These are phyloP conservation scores for Akebia trifoliata DNA, from an alignment of 164 flowering plant genomes.

Conservation along the genomic window DNA sequence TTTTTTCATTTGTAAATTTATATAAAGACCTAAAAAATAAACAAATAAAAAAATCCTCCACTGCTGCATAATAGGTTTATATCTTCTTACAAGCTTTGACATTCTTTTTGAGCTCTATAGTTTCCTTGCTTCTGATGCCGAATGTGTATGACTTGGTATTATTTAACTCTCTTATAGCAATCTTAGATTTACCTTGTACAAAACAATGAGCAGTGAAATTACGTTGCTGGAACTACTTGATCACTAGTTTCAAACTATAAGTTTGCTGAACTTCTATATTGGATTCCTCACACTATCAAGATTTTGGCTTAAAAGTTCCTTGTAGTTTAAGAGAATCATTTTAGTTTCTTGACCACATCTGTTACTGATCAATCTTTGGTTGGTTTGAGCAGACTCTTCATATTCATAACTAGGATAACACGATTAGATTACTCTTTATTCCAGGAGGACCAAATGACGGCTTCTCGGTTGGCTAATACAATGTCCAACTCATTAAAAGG, in stretches of 20 bases:
- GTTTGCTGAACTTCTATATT: background rate
- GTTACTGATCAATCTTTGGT: background rate
- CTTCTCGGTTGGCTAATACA: constrained; percentile 67
- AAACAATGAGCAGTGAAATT: background rate
- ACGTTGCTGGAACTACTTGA: background rate
- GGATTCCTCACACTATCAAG: background rate
- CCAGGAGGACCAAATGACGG: constrained; percentile 87
- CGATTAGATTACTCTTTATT: constrained; percentile 13
- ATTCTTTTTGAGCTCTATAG: too few relatives aligned
- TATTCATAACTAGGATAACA: background rate
- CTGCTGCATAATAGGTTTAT: too few relatives aligned
- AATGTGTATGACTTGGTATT: too few relatives aligned
- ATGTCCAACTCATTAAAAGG: constrained; percentile 93
- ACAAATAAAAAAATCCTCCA: too few relatives aligned
- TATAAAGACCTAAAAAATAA: too few relatives aligned
- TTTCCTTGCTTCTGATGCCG: too few relatives aligned
- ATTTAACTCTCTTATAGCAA: too few relatives aligned
- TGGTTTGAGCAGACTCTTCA: constrained; percentile 1
- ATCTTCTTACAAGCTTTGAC: background rate
- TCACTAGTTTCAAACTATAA: background rate
- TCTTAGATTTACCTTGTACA: background rate
- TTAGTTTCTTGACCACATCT: background rate
- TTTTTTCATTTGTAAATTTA: too few relatives aligned
- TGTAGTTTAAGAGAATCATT: background rate
- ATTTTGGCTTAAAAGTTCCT: background rate